Base-by-base conservation (phyloP, 164 flowering plant genomes). In the Magnolia officinalis region DNA sequence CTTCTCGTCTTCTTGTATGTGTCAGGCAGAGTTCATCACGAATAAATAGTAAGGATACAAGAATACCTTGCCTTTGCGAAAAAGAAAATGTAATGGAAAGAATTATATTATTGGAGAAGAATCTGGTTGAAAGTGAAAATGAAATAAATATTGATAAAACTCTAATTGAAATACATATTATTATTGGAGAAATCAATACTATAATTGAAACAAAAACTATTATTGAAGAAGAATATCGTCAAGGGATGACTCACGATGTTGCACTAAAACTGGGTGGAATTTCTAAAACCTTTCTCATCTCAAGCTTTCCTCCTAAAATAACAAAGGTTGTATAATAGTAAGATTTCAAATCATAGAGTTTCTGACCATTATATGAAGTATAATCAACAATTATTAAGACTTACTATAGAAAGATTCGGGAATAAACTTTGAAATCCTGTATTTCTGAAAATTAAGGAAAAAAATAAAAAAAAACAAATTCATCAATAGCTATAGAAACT, bases 231-330 rank as follows among this genome's bases (percentile, higher is more conserved):
- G 13, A 10, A 55, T 37, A 37, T 37, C 6, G 45, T 37, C 6
- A 37, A 37, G 45, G 2, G 3, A 55, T 55, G 61, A 85, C 91
- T 82, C 70, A 91, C 95, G 88, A 82, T 50, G 84, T 88, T 50
- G 81, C 67, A 63, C 92, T 80, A 72, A 91, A 90, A 77, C 90
- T 89, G 3, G 93, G 95, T 70, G 86, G 79, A 55, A 87, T 71
- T 75, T 90, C 96, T 63, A 92, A 86, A 76, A 88, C 74, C 69
- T 76, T 86, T 79, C 87, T 83, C 80, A 78, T 86, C 74, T 88
- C 89, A 75, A 76, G 73, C 82, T 81, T 88, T 75, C 84, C 84
- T 77, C 74, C 93, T 88, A 45, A 13, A 68, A 71, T 37, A 21
- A 16, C 59, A 76, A 11, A 52, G 63, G 61, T 45, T 24, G 26